Evolutionary conservation across 2,329 filamentous ascomycete genomes (phyloP).

Genomic region (Arthrobotrys sphaeroides): DNA sequence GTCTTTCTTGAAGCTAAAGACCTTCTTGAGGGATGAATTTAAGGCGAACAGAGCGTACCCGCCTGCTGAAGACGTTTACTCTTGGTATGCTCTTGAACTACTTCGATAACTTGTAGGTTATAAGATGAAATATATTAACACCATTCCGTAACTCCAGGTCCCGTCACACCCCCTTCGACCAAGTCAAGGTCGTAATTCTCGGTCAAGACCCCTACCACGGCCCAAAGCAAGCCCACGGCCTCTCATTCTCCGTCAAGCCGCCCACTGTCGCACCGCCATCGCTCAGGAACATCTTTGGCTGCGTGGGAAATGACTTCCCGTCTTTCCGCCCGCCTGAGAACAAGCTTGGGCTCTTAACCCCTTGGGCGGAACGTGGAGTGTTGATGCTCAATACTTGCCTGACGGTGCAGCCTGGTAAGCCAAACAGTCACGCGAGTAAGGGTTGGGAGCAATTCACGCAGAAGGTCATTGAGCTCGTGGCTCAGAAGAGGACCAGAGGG

Average conservation of each 20-base stretch:
- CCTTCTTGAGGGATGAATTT: slow-evolving; percentile 82
- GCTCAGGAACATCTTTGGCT: slow-evolving; percentile 91
- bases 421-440: slow-evolving; percentile 83
- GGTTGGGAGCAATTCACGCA: slow-evolving; percentile 97
- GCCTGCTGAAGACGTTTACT: slow-evolving; percentile 88
- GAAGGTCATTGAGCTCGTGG: slow-evolving; percentile 86
- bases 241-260: slow-evolving; percentile 92
- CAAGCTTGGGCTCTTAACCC: slow-evolving; percentile 81
- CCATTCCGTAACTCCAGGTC: slow-evolving; percentile 71
- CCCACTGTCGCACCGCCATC: slow-evolving; percentile 89
- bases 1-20: slow-evolving; percentile 87
- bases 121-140: not conserved
- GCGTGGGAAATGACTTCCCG: slow-evolving; percentile 87
- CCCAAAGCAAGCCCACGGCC: slow-evolving; percentile 90
- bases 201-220: slow-evolving; percentile 99
- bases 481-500: slow-evolving; percentile 76
- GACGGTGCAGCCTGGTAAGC: slow-evolving; percentile 87
- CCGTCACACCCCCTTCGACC: slow-evolving; percentile 85
- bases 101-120: not conserved
- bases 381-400: slow-evolving; percentile 93
- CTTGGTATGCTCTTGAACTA: slow-evolving; percentile 72
- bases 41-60: slow-evolving; percentile 82
- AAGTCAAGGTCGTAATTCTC: slow-evolving; percentile 89
- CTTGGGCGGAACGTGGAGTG: slow-evolving; percentile 93
- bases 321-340: slow-evolving; percentile 78